Conservation (phyloP, 257 asterid genomes). For the Osmanthus fragrans region DNA sequence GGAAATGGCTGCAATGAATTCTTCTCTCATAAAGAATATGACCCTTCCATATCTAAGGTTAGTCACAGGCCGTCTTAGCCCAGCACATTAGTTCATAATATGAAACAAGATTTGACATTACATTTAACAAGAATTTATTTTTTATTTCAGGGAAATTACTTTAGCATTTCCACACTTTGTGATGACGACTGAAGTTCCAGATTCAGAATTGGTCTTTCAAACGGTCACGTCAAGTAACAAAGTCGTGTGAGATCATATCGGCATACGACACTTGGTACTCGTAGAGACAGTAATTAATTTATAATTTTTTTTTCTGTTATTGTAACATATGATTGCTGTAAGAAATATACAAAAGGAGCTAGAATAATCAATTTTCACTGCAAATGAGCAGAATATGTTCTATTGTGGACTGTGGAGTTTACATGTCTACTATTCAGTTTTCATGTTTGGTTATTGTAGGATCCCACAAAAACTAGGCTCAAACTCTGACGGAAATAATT, state of each 20-base stretch:
- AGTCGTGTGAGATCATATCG: neutral
- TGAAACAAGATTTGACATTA: neutral
- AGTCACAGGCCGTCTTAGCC: slow-evolving; percentile 14
- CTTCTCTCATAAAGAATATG: slow-evolving; percentile 85
- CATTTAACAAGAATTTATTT: neutral
- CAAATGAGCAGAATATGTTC: neutral
- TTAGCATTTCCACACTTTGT: slow-evolving; percentile 77
- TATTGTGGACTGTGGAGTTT: neutral
- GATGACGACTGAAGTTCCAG: slow-evolving; percentile 63
- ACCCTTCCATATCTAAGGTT: slow-evolving; percentile 67
- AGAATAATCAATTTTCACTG: neutral
- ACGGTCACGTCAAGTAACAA: slow-evolving; percentile 3
- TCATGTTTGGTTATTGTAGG: too few relatives aligned
- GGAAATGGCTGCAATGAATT: slow-evolving; percentile 68
- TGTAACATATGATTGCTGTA: neutral
- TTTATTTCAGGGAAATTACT: slow-evolving; percentile 69
- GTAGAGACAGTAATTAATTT: neutral
- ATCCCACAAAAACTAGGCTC: neutral
- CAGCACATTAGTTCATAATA: neutral
- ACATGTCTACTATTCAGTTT: neutral
- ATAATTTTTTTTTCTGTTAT: neutral
- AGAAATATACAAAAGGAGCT: neutral
- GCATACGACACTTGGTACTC: neutral
- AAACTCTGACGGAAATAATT: too few relatives aligned
- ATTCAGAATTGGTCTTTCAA: slow-evolving; percentile 60